Evolutionary conservation across 768 basidiomycete species (phyloP), one percentile per base, ranked within the genome.

Genomic region (Aureoboletus auriporus): DNA sequence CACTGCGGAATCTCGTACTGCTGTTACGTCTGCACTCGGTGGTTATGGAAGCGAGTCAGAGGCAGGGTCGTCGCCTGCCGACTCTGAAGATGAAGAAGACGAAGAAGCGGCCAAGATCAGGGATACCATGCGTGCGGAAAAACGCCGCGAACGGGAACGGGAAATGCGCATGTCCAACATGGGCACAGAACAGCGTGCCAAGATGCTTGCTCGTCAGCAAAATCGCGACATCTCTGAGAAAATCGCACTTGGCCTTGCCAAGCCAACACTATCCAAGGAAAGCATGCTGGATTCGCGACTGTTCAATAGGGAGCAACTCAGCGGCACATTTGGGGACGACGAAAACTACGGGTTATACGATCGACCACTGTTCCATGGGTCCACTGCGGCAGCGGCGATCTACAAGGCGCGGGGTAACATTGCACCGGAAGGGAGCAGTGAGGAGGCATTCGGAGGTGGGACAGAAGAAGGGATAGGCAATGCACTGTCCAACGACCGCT

Each of bases 201-300:
- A 96, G 74, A 84, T 90, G 79, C 75, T 98, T 51, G 93, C 95
- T 17, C 83, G 89, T 46, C 92, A 97, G 57, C 93, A 96, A 71
- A 95, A 98, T 66, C 91, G 96, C 61, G 96, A 98, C 68, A 98
- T 99, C 40, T 99, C 96, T 2, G 96, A 99, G 71, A 98, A 99
- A 76, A 85, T 99, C 44, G 96, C 96, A 5, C 82, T 99, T 29
- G 96, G 96, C 34, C 82, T 99, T 41, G 96, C 96, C 29, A 99
- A 98, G 68, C 96, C 96, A 6, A 93, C 94, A 1, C 62, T 89
- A 52, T 92, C 93, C 33, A 99, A 99, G 68, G 96, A 99, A 70
- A 86, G 89, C 5, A 93, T 98, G 89, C 73, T 98, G 64, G 96
- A 99, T 67, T 94, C 93, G 26, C 86, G 96, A 44, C 71, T 99